Evolutionary conservation across 2,329 filamentous ascomycete species (phyloP).

Genomic region (Endoconidiophora laricicola): DNA sequence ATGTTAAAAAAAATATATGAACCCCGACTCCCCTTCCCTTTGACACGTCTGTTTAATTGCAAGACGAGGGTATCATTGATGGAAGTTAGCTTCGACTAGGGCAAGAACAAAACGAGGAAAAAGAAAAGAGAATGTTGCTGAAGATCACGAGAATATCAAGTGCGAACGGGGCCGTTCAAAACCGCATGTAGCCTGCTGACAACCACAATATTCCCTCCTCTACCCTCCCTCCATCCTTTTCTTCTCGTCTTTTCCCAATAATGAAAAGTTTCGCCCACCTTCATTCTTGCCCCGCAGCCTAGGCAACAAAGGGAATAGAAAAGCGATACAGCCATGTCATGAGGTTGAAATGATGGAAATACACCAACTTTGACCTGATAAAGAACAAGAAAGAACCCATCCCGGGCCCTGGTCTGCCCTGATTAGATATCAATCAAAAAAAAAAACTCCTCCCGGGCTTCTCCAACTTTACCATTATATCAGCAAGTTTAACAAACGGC

Average conservation of each 20-base stretch:
- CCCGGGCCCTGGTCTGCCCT: too few relatives aligned
- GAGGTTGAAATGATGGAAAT: not conserved
- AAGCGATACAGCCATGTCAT: constrained; percentile 2
- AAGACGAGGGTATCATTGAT: constrained; percentile 8
- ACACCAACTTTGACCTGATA: not conserved
- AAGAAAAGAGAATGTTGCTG: not conserved
- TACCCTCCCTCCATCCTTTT: too few relatives aligned
- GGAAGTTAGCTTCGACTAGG: constrained; percentile 2
- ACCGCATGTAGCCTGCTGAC: too few relatives aligned
- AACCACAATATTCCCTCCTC: not conserved
- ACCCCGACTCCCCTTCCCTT: not conserved
- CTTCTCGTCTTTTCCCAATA: too few relatives aligned
- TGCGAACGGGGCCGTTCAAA: too few relatives aligned
- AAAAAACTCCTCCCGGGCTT: too few relatives aligned
- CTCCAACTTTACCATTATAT: too few relatives aligned
- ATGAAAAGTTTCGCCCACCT: not conserved
- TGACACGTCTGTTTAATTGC: constrained; percentile 5
- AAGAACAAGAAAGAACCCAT: not conserved
- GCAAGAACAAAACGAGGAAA: constrained; percentile 6
- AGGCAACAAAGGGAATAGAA: not conserved
- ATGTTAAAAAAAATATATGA: not conserved
- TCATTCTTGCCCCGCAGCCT: not conserved
- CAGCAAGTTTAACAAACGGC: too few relatives aligned
- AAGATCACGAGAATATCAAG: not conserved
- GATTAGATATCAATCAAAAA: too few relatives aligned